Conservation (phyloP, 768 basidiomycete species). For the Chlorophyllum brunneum region DNA sequence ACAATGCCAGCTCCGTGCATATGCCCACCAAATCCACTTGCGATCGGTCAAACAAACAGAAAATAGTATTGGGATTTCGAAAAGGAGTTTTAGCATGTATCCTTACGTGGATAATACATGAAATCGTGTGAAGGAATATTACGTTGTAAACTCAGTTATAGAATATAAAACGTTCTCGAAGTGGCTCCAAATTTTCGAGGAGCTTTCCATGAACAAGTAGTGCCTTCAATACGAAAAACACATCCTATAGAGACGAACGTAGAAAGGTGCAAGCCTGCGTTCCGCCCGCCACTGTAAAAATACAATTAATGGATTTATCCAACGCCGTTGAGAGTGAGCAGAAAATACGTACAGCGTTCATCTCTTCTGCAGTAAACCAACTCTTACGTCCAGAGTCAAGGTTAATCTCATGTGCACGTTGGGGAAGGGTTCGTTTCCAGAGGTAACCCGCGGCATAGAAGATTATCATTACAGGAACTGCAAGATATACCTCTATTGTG, state of each 20-base stretch:
- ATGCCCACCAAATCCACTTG: too few species aligned
- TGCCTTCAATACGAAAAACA: conserved; percentile 33
- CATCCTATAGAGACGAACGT: conserved; percentile 34
- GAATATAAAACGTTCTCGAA: background rate
- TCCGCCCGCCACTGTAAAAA: conserved; percentile 33
- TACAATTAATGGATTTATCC: background rate
- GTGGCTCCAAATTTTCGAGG: too few species aligned
- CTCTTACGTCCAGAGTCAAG: conserved; percentile 44
- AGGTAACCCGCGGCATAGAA: conserved; percentile 34
- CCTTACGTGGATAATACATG: too few species aligned
- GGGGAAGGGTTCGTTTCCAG: conserved; percentile 39
- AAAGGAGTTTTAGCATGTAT: too few species aligned
- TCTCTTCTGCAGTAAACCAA: conserved; percentile 42
- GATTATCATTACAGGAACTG: conserved; percentile 34
- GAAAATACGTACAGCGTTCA: conserved; percentile 30
- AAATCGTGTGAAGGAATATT: too few species aligned
- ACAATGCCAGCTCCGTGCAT: too few species aligned
- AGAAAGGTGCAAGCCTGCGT: conserved; percentile 30
- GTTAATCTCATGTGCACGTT: conserved; percentile 34
- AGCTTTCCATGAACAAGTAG: background rate
- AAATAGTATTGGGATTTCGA: too few species aligned
- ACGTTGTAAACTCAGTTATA: too few species aligned
- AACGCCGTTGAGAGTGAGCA: background rate
- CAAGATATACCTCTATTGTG: conserved; percentile 33
- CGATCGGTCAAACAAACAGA: too few species aligned